Conservation (phyloP, 75 land plant genomes). For the Cunninghamia lanceolata region DNA sequence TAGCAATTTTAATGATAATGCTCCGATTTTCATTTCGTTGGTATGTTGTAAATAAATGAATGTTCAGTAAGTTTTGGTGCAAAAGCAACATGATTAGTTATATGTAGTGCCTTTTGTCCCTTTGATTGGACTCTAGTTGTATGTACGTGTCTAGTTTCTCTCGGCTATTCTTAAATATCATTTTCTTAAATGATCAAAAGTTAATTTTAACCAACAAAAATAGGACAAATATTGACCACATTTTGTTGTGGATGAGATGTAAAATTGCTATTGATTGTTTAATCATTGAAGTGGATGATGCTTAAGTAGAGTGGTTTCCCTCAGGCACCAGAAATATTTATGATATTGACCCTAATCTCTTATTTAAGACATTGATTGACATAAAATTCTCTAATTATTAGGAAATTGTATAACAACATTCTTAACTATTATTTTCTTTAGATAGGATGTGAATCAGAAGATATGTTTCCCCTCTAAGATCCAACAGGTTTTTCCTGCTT, state of each 20-base stretch:
- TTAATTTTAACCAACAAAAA: no score
- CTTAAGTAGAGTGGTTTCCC: no score
- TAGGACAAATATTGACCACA: no score
- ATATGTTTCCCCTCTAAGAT: background rate
- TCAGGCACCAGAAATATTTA: background rate
- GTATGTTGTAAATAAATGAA: background rate
- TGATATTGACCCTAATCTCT: background rate
- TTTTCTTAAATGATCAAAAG: no score
- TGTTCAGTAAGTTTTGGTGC: background rate
- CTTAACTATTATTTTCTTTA: background rate
- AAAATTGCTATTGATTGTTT: no score
- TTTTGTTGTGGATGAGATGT: no score
- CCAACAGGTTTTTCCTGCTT: background rate
- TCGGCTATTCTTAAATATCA: no score
- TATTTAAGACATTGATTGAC: background rate
- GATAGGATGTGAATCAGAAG: background rate
- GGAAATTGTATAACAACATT: background rate
- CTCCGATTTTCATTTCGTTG: background rate
- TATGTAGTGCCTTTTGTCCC: background rate
- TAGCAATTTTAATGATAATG: background rate
- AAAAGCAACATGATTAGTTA: background rate
- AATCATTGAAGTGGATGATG: no score
- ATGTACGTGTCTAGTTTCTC: background rate
- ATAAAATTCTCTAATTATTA: background rate
- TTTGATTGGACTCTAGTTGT: background rate